Evolutionary conservation across 1,284 basidiomycete species (phyloP).

Genomic region (Sporisorium scitamineum): DNA sequence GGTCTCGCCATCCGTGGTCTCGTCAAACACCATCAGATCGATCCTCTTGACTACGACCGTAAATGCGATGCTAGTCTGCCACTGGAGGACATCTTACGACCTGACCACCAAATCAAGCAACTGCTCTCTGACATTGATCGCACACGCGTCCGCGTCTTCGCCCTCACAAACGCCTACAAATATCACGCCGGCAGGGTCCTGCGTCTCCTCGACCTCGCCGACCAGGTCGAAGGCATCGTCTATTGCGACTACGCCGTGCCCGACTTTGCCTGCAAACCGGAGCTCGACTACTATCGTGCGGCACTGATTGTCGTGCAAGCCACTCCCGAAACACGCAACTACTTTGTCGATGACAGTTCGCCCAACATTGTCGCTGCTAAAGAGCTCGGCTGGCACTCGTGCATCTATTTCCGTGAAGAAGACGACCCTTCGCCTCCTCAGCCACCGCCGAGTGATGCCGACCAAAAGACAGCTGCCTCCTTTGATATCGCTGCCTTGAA

Average conservation of each 20-base stretch:
- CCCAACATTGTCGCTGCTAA: slow-evolving; percentile 61
- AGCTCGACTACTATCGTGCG: slow-evolving; percentile 70
- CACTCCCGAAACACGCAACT: slow-evolving; percentile 29
- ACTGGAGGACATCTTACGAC: slow-evolving; percentile 81
- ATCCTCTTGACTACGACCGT: slow-evolving; percentile 85
- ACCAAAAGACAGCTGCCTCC: slow-evolving; percentile 24
- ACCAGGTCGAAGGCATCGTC: slow-evolving; percentile 82
- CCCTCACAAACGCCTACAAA: slow-evolving; percentile 67
- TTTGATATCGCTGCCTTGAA: slow-evolving; percentile 27
- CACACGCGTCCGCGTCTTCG: slow-evolving; percentile 75
- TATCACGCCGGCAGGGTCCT: slow-evolving; percentile 86
- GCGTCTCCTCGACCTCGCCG: slow-evolving; percentile 78
- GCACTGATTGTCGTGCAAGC: slow-evolving; percentile 54
- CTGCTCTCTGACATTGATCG: slow-evolving; percentile 83
- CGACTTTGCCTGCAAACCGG: slow-evolving; percentile 85
- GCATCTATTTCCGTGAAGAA: slow-evolving; percentile 60
- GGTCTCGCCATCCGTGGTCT: slow-evolving; percentile 87
- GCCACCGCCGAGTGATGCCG: slow-evolving; percentile 9
- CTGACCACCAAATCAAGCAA: slow-evolving; percentile 76
- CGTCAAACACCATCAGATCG: slow-evolving; percentile 81
- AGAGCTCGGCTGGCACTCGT: slow-evolving; percentile 63
- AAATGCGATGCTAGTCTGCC: slow-evolving; percentile 87
- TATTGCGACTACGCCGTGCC: slow-evolving; percentile 81
- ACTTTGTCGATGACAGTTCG: slow-evolving; percentile 68
- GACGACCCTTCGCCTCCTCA: slow-evolving; percentile 26